Base-by-base conservation (phyloP, 139 green algal genomes). In the Mesostigma viride region DNA sequence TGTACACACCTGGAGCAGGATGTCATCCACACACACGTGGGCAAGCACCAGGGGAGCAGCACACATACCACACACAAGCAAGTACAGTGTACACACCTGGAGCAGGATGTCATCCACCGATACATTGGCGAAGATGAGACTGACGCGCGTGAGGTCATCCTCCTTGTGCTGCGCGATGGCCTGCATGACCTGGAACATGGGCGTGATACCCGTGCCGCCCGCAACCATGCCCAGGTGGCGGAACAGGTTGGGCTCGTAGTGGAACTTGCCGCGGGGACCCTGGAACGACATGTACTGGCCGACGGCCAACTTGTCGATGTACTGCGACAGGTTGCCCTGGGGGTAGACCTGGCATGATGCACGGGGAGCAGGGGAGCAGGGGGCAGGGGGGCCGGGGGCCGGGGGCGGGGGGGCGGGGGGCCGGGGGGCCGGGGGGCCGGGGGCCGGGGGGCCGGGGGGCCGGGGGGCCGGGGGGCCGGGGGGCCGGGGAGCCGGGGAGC, bases 161-260 rank as follows among this genome's bases (percentile, higher is more conserved):
- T 83, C 4, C 33, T 27, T 79, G 69, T 96, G 85, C 32, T 82
- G 83, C 28, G 96, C 14, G 11, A 79, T 79, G 4, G 71, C 71
- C 31, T 64, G 35, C n/a, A 60, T 64, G 0, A 74, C 65, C 61
- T 97, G 91, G 48, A 84, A 95, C 91, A 97, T 97, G 57, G 91
- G 91, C 0, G 91, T 96, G 48, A 97, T 89, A 22, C 91, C 91
- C 0, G 90, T 92, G 67, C 91, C 91, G n/a, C 91, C 91, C 45
- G 87, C 90, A 32, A 97, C 35, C 91, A 97, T 96, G 60, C 91
- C 75, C 3, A 81, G 58, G 17, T 76, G 24, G 17, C 57, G 57
- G 45, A 35, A 62, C 47, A 69, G 71, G 62, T 78, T 78, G 44
- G 68, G 72, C 86, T 89, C 4, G 31, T 74, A 69, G 33, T 75